phyloP scores from a whole-genome alignment of 2,329 filamentous ascomycete genomes.

The Juglanconis sp. region DNA sequence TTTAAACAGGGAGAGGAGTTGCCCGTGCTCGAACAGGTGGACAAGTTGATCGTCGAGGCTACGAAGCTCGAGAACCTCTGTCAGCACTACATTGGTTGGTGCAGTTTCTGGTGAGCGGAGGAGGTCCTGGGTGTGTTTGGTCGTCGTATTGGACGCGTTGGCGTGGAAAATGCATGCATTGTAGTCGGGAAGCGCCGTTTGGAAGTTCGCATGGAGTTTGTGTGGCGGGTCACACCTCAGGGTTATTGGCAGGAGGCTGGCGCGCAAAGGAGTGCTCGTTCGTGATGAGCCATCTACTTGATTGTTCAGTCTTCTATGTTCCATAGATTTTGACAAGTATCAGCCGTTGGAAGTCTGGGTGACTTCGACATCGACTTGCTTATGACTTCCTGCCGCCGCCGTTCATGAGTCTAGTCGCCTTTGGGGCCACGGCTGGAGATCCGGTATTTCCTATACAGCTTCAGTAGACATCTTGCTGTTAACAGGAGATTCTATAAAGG shows the following conservation, averaged over 20 bases:
- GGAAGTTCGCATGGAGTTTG: conserved; percentile 7
- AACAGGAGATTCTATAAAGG: too few species aligned
- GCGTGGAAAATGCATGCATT: background rate
- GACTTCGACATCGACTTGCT: background rate
- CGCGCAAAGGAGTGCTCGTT: background rate
- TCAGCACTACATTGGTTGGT: conserved; percentile 99
- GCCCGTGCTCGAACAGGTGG: conserved; percentile 81
- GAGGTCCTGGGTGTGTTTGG: background rate
- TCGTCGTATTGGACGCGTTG: background rate
- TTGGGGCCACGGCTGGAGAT: too few species aligned
- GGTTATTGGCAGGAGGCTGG: conserved; percentile 1
- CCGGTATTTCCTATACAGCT: too few species aligned
- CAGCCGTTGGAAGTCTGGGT: background rate
- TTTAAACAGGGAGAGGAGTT: conserved; percentile 86
- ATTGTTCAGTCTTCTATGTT: background rate
- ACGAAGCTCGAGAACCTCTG: conserved; percentile 97
- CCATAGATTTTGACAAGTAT: background rate
- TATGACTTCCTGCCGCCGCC: background rate
- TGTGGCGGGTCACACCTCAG: background rate
- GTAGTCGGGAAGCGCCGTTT: background rate
- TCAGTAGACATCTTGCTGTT: too few species aligned
- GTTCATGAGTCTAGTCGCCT: background rate
- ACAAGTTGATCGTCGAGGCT: conserved; percentile 90
- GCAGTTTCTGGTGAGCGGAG: conserved; percentile 82
- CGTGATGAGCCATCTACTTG: background rate